Conservation (phyloP, 176 grass and related monocot species). For the Tillandsia leiboldiana region DNA sequence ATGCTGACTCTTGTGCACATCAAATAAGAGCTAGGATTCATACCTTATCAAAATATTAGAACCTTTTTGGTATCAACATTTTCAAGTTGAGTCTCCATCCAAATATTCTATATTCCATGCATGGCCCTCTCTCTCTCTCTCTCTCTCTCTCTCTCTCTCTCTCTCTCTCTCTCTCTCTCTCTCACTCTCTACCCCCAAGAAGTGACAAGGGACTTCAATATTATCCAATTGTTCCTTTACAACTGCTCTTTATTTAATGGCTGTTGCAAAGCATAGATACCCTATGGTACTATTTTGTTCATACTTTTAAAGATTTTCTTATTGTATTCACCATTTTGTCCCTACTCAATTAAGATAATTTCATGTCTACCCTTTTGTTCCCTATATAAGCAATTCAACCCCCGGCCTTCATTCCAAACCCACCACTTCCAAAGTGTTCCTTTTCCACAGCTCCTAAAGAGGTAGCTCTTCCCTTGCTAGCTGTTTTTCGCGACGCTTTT, state of each 20-base stretch:
- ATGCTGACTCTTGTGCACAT: background rate
- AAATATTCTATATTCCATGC: slow-evolving; percentile 13
- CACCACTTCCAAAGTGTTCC: background rate
- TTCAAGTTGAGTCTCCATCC: background rate
- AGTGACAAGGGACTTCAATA: slow-evolving; percentile 3
- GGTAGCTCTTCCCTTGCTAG: too few species aligned
- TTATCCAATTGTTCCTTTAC: slow-evolving; percentile 6
- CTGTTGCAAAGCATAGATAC: background rate
- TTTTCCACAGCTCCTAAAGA: slow-evolving; percentile 1
- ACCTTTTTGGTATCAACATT: background rate
- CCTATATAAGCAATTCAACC: slow-evolving; percentile 34
- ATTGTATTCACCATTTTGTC: too few species aligned
- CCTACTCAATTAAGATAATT: background rate
- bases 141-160: background rate
- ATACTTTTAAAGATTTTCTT: too few species aligned
- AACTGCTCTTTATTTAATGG: background rate
- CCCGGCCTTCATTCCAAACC: background rate
- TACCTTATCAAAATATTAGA: slow-evolving; percentile 15
- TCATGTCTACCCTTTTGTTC: background rate
- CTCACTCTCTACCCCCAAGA: background rate
- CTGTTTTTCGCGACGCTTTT: background rate
- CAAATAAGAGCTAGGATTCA: background rate
- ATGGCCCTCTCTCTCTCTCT: background rate
- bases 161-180: background rate
- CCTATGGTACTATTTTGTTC: too few species aligned